phyloP scores from a whole-genome alignment of 768 basidiomycete genomes.

The Wakefieldia striispora region DNA sequence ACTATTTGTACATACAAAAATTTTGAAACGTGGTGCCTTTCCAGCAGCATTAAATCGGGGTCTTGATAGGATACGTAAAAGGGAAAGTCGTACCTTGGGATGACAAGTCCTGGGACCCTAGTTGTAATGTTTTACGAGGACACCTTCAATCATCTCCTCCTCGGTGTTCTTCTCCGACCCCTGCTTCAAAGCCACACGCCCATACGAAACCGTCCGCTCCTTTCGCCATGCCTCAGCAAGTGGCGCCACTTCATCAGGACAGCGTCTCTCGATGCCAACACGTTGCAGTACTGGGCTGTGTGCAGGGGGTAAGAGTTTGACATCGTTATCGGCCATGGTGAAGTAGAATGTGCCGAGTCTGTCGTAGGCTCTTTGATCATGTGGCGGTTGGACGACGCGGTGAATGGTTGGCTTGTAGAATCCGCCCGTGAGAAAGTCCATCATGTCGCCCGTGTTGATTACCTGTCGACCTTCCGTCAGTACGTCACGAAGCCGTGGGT shows the following conservation, averaged over 20 bases:
- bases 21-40: too few relatives aligned
- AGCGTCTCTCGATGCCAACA: conserved; percentile 38
- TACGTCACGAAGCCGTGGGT: not conserved
- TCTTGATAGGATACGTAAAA: too few relatives aligned
- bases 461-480: conserved; percentile 35
- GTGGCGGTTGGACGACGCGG: conserved; percentile 56
- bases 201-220: conserved; percentile 50
- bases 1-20: too few relatives aligned
- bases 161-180: conserved; percentile 39
- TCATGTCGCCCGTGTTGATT: conserved; percentile 56
- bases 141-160: conserved; percentile 54
- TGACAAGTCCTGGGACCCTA: conserved; percentile 21
- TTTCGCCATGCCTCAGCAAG: conserved; percentile 52
- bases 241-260: conserved; percentile 40
- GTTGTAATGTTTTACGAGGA: conserved; percentile 58
- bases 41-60: too few relatives aligned
- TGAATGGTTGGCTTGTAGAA: conserved; percentile 60
- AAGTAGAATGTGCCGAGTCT: conserved; percentile 62
- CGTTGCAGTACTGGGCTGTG: conserved; percentile 50
- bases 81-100: too few relatives aligned
- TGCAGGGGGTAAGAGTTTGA: conserved; percentile 41
- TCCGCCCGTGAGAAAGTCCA: conserved; percentile 58
- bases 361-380: conserved; percentile 45
- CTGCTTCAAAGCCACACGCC: conserved; percentile 41
- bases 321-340: conserved; percentile 47